A percentile compares a stretch with the other conserved stretches of the same genome.
phyloP scores from a whole-genome alignment of 2,329 filamentous ascomycete genomes.

The Botrytis squamosa region DNA sequence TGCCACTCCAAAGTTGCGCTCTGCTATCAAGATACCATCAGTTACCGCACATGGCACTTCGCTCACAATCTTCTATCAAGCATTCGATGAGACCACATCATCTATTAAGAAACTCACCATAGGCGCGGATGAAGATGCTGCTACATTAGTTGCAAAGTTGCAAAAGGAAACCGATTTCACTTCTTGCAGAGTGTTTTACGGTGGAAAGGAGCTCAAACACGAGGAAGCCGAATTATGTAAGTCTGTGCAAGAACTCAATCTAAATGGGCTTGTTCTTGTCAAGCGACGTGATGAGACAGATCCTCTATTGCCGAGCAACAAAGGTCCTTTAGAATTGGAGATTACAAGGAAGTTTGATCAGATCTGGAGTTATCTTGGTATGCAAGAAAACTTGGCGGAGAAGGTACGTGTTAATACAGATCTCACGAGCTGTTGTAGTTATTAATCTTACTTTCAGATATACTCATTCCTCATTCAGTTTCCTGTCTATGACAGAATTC shows the following conservation, averaged over 20 bases:
- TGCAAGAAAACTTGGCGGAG: conserved; percentile 66
- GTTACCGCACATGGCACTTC: conserved; percentile 59
- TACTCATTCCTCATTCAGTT: conserved; percentile 70
- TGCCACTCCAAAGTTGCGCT: conserved; percentile 56
- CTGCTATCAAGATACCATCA: conserved; percentile 52
- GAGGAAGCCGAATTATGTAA: conserved; percentile 57
- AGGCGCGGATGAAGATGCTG: conserved; percentile 68
- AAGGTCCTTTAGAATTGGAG: conserved; percentile 69
- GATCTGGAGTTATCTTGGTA: conserved; percentile 75
- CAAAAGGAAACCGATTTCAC: conserved; percentile 70
- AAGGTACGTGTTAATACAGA: conserved; percentile 51
- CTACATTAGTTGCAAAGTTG: conserved; percentile 66
- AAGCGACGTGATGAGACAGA: conserved; percentile 54
- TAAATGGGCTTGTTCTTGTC: conserved; percentile 66
- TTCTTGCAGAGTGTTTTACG: conserved; percentile 71
- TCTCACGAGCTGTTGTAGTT: neutral
- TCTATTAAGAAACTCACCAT: conserved; percentile 63
- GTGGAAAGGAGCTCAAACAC: conserved; percentile 64
- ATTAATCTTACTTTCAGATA: conserved; percentile 48
- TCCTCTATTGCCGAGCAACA: conserved; percentile 50
- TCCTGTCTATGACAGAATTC: conserved; percentile 63
- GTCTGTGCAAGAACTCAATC: conserved; percentile 66
- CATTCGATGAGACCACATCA: conserved; percentile 61
- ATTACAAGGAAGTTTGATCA: conserved; percentile 80
- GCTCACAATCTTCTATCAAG: conserved; percentile 70